Conservation (phyloP, 495 filamentous ascomycete genomes). For the Parmelia sp. region DNA sequence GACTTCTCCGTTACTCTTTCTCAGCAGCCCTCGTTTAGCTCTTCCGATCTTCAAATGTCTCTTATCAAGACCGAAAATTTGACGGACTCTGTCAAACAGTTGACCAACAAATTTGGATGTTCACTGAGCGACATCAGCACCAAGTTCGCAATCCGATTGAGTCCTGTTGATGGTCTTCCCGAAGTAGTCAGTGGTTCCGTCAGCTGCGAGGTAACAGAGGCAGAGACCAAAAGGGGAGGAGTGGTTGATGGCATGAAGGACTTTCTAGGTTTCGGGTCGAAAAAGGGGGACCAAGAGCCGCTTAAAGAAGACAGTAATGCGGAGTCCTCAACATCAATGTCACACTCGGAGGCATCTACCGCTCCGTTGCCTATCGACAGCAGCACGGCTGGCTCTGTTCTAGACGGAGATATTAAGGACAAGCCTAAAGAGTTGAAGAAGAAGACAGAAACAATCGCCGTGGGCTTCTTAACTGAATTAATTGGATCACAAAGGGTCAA, state of each 20-base stretch:
- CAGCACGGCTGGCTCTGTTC: conserved; percentile 42
- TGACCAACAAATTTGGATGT: conserved; percentile 73
- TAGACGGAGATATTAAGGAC: conserved; percentile 36
- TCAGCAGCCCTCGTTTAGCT: conserved; percentile 52
- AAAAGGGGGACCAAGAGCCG: conserved; percentile 73
- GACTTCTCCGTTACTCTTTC: conserved; percentile 80
- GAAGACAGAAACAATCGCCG: conserved; percentile 60
- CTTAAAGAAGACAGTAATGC: conserved; percentile 54
- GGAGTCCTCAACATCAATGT: conserved; percentile 40
- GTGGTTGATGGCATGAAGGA: conserved; percentile 91
- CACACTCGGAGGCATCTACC: conserved; percentile 46
- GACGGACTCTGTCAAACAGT: conserved; percentile 67
- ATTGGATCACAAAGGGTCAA: conserved; percentile 53
- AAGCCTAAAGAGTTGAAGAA: conserved; percentile 53
- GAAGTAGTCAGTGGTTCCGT: conserved; percentile 68
- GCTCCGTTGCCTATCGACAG: conserved; percentile 34
- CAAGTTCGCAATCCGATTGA: conserved; percentile 68
- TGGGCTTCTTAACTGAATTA: conserved; percentile 56
- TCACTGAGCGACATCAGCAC: conserved; percentile 67
- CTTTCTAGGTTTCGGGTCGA: conserved; percentile 84
- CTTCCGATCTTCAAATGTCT: conserved; percentile 45
- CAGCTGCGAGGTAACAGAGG: conserved; percentile 70
- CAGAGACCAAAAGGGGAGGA: conserved; percentile 69
- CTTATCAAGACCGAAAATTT: conserved; percentile 70
- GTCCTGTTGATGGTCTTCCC: conserved; percentile 70